phyloP scores from a whole-genome alignment of 2,329 filamentous ascomycete genomes.

The Aspergillus awamori region DNA sequence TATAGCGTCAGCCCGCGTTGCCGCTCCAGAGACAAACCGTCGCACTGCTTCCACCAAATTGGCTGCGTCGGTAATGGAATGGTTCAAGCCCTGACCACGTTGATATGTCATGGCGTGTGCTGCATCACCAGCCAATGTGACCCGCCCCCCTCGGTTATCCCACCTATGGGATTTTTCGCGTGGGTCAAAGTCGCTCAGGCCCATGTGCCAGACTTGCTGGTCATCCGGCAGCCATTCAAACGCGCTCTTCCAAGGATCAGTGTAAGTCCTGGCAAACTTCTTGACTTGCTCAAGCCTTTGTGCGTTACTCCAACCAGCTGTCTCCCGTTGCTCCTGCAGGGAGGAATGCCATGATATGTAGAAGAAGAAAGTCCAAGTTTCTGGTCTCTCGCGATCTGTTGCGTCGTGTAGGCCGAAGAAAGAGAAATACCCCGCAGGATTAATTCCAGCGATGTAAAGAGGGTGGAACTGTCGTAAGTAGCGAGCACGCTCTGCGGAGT shows the following conservation, averaged over 20 bases:
- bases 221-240: conserved; percentile 26
- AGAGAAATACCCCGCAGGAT: conserved; percentile 49
- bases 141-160: conserved; percentile 35
- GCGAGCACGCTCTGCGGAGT: conserved; percentile 46
- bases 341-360: conserved; percentile 51
- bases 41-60: conserved; percentile 20
- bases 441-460: conserved; percentile 46
- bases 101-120: conserved; percentile 64
- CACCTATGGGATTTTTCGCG: conserved; percentile 16
- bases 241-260: conserved; percentile 49
- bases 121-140: conserved; percentile 60
- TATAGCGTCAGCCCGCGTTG: conserved; percentile 23
- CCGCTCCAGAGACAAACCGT: conserved; percentile 13
- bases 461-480: conserved; percentile 50
- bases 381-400: conserved; percentile 27
- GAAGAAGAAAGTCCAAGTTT: conserved; percentile 44
- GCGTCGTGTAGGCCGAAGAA: conserved; percentile 47
- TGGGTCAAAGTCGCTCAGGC: conserved; percentile 22
- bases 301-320: conserved; percentile 19
- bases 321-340: conserved; percentile 42
- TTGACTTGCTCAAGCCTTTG: conserved; percentile 40
- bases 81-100: conserved; percentile 60
- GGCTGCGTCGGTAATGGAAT: conserved; percentile 50
- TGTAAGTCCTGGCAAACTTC: conserved; percentile 41
- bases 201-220: conserved; percentile 24